A percentile compares a stretch with the other conserved stretches of the same genome.
Evolutionary conservation across 208 protist species (phyloP).

Genomic region (Crithidia sp.): DNA sequence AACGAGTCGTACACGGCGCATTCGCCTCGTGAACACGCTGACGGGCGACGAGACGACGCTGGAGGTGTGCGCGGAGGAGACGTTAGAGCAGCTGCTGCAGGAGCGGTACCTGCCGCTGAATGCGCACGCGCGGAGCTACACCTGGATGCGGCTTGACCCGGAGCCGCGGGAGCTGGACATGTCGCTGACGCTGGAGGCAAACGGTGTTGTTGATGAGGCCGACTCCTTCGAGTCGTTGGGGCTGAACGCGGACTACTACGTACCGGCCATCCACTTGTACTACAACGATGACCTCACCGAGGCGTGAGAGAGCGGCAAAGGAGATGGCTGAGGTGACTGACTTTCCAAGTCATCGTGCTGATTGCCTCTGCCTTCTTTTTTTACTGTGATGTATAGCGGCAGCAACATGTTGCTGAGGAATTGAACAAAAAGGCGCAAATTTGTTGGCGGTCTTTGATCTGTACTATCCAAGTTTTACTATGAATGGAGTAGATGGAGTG

Average conservation of each 20-base stretch:
- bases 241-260: conserved; percentile 92
- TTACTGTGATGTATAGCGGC: too few species aligned
- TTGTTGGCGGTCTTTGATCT: too few species aligned
- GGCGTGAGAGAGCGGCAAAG: conserved; percentile 34
- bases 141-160: conserved; percentile 88
- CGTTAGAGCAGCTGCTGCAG: conserved; percentile 89
- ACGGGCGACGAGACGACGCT: conserved; percentile 86
- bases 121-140: conserved; percentile 93
- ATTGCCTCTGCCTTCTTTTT: too few species aligned
- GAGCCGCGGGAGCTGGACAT: conserved; percentile 87
- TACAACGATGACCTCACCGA: conserved; percentile 95
- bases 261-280: conserved; percentile 93
- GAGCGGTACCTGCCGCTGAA: conserved; percentile 90
- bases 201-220: conserved; percentile 90
- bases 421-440: too few species aligned
- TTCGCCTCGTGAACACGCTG: conserved; percentile 93
- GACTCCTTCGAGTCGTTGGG: conserved; percentile 89
- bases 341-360: too few species aligned
- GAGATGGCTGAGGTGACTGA: too few species aligned
- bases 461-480: too few species aligned
- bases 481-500: too few species aligned
- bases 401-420: too few species aligned
- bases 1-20: conserved; percentile 87
- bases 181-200: conserved; percentile 89
- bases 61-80: conserved; percentile 94